Base-by-base conservation (phyloP, 306 rosid species). In the Myrica gale region DNA sequence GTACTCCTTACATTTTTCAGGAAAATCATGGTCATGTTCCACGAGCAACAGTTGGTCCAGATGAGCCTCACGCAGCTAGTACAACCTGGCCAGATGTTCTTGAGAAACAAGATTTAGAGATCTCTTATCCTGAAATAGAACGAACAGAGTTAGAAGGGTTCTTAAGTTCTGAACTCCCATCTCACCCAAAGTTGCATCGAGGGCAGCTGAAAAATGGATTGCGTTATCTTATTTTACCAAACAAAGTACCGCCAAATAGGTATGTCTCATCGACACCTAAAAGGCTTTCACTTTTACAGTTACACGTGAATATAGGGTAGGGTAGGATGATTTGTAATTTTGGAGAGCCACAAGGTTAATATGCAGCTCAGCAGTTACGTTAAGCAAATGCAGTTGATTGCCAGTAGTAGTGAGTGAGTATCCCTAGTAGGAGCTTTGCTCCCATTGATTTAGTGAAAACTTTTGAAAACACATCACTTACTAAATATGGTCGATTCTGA, bases 181-280 rank as follows among this genome's bases (percentile, higher is more conserved):
- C 90, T 85, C 97, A 95, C 74, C 97, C 98, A 44, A 95, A 95
- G 90, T 75, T 95, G 85, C 71, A 89, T 81, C 89, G 93, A 32
- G 96, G 97, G 42, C 90, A 89, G 53, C 88, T 95, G 37, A 92
- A 90, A 82, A 90, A 90, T 84, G 98, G 98, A 71, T 48, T 95
- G 79, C 89, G 89, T 4, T 95, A 92, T 82, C 87, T 90, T 32
- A 92, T 95, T 81, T 75, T 92, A 67, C 97, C 97, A 23, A 95
- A 92, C 85, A 95, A 95, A 82, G 97, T 95, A 57, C 98, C 98
- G 1, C 98, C 97, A 41, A 92, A 86, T 60, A 92, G 98, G 97
- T 87, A 70, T 74, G 73, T 46, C 70, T 43, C 61, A 56, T 50
- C 69, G 46, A 68, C 70, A 73, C 19, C 39, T 71, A 46, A 26